Base-by-base conservation (phyloP, 371 early-diverging fungal genomes). In the Capniomyces stellatus region DNA sequence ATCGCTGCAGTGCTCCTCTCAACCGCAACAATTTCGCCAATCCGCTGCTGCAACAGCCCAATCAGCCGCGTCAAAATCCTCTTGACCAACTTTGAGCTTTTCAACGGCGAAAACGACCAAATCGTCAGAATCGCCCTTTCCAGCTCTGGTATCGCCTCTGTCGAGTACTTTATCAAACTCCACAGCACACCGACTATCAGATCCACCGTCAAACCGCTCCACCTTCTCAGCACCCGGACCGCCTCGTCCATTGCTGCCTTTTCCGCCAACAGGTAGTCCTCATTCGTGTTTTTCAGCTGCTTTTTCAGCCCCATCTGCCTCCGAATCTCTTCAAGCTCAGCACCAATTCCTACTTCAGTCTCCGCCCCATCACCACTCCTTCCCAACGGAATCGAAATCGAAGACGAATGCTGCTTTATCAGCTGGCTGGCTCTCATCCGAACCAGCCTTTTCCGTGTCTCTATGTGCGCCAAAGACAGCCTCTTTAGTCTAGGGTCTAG, bases 101-200 rank as follows among this genome's bases (percentile, higher is more conserved):
- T 57, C 4, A 51, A 51, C 3, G 66, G 66, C 1, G 61, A 56
- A 31, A 55, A 43, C 2, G 54, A 51, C 66, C 66, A 65, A 13
- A 65, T 57, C 23, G 42, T 39, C 22, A 64, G 31, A 22, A 65
- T 29, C 0, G 55, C 35, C 4, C 22, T 50, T 12, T 65, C 53
- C 30, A 65, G 29, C 24, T 47, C 25, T 13, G 30, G 43, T 0
- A 61, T 61, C 18, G 47, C 49, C 15, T 54, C 54, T 3, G 53
- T 25, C 18, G n/a, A 29, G 30, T 42, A 22, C 21, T 29, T 23
- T 22, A 64, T 56, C 8, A 29, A 48, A 27, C 42, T 27, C 54
- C 54, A 57, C 0, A 42, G 44, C 3, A 65, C 24, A 15, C 30
- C 30, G 44, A 46, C 27, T 19, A 57, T 29, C 25, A 64, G 47